Conservation (phyloP, 257 asterid species). For the Scutellaria minor region DNA sequence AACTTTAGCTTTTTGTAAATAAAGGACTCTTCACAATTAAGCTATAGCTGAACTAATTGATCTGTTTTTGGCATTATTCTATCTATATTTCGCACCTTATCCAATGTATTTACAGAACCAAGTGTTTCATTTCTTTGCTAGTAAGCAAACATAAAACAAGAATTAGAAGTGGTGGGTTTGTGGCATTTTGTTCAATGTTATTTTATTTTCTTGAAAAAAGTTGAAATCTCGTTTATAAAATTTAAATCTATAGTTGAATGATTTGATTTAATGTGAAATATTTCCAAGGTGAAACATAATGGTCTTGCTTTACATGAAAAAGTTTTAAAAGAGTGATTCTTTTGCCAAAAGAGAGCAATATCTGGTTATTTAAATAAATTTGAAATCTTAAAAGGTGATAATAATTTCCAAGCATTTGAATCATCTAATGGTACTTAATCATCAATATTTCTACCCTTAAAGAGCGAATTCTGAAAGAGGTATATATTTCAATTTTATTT, state of each 20-base stretch:
- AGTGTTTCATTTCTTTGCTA: constrained; percentile 20
- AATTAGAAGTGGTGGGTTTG: too few relatives aligned
- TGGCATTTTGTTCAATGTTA: not conserved
- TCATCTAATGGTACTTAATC: constrained; percentile 26
- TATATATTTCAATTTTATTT: constrained; percentile 24
- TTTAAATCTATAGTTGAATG: not conserved
- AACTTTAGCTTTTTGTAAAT: constrained; percentile 35
- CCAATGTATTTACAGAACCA: not conserved
- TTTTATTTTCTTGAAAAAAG: not conserved
- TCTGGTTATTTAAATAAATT: constrained; percentile 26
- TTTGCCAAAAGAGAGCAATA: constrained; percentile 38
- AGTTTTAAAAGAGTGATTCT: constrained; percentile 40
- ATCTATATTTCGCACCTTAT: not conserved
- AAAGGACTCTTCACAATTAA: constrained; percentile 36
- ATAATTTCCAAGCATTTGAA: constrained; percentile 33
- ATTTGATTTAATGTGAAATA: constrained; percentile 2
- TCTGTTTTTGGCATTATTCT: not conserved
- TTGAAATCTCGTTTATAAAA: too few relatives aligned
- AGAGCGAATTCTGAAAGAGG: constrained; percentile 21
- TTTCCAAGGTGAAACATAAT: constrained; percentile 30
- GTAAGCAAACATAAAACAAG: constrained; percentile 13
- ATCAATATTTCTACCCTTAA: constrained; percentile 8
- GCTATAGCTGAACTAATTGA: constrained; percentile 23
- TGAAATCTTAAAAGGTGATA: constrained; percentile 38
- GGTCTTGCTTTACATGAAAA: constrained; percentile 35